These are phyloP conservation scores for Buxus sempervirens DNA, from an alignment of 164 flowering plant genomes.

Conservation along the genomic window DNA sequence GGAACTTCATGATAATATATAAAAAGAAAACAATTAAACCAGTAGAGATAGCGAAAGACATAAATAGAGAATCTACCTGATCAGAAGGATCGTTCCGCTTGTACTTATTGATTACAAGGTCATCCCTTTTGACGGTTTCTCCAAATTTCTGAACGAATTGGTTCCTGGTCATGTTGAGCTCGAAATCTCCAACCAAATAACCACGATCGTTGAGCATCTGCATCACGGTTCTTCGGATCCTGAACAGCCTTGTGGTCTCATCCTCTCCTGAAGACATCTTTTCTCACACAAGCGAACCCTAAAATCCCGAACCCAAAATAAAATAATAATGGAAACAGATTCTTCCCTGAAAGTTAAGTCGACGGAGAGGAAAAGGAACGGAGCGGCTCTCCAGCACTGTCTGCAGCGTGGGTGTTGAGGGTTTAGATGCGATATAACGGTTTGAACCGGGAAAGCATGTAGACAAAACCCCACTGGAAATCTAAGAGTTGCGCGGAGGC, in stretches of 20 bases:
- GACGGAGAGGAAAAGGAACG: too few relatives aligned
- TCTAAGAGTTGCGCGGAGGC: too few relatives aligned
- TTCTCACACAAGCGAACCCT: not conserved
- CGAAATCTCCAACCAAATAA: conserved; percentile 61
- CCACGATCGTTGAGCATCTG: conserved; percentile 79
- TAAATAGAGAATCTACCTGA: conserved; percentile 37
- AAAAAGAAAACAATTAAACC: not conserved
- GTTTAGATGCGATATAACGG: too few relatives aligned
- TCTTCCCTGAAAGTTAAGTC: too few relatives aligned
- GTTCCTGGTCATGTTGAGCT: conserved; percentile 50
- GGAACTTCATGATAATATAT: not conserved
- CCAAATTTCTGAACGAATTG: conserved; percentile 58
- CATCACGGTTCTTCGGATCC: conserved; percentile 75
- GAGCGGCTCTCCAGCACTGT: too few relatives aligned
- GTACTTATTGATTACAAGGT: conserved; percentile 55
- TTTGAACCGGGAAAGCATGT: too few relatives aligned
- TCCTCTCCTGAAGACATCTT: conserved; percentile 22
- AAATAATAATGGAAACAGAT: too few relatives aligned
- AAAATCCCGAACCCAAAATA: too few relatives aligned
- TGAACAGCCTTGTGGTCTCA: conserved; percentile 35
- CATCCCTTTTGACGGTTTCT: conserved; percentile 72
- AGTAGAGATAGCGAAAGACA: not conserved
- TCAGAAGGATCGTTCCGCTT: conserved; percentile 45
- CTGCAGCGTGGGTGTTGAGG: too few relatives aligned
- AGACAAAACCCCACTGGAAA: too few relatives aligned